Conservation (phyloP, 2,329 filamentous ascomycete genomes). For the Ascosphaera pollenicola region DNA sequence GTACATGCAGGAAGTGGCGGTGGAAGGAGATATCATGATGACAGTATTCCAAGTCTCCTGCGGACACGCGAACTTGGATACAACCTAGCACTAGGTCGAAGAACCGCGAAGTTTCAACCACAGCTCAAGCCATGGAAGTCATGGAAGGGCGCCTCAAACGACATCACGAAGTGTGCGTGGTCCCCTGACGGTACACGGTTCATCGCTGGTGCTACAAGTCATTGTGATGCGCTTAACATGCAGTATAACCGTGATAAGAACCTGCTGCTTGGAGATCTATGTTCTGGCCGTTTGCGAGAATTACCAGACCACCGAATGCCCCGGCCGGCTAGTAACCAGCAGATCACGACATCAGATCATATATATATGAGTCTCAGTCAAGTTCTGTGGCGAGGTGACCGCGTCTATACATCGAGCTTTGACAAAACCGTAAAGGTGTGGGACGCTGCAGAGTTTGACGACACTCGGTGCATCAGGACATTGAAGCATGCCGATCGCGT, state of each 20-base stretch:
- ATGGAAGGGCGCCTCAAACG: slow-evolving; percentile 36
- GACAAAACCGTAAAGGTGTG: slow-evolving; percentile 36
- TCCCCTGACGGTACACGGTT: slow-evolving; percentile 30
- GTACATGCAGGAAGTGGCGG: too few relatives aligned
- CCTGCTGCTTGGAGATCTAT: slow-evolving; percentile 29
- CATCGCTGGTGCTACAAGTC: slow-evolving; percentile 33
- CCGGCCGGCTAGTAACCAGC: slow-evolving; percentile 17
- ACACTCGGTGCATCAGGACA: slow-evolving; percentile 12
- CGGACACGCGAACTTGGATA: slow-evolving; percentile 12
- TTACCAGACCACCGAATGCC: slow-evolving; percentile 29
- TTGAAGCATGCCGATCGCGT: slow-evolving; percentile 27
- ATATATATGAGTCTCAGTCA: slow-evolving; percentile 35
- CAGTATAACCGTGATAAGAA: slow-evolving; percentile 38
- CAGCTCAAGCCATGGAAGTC: slow-evolving; percentile 20
- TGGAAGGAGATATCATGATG: not conserved
- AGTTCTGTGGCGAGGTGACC: slow-evolving; percentile 28
- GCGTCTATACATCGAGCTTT: slow-evolving; percentile 32
- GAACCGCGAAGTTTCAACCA: too few relatives aligned
- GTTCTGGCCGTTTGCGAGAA: slow-evolving; percentile 23
- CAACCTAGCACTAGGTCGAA: too few relatives aligned
- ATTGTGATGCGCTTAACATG: slow-evolving; percentile 32
- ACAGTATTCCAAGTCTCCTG: slow-evolving; percentile 8
- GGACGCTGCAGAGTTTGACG: slow-evolving; percentile 16
- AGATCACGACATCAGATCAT: slow-evolving; percentile 29
- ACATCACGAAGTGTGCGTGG: slow-evolving; percentile 35